A percentile compares a stretch with the other conserved stretches of the same genome.
Evolutionary conservation across 1,139 yeast species (phyloP).

Genomic region (Geotrichum reessii): DNA sequence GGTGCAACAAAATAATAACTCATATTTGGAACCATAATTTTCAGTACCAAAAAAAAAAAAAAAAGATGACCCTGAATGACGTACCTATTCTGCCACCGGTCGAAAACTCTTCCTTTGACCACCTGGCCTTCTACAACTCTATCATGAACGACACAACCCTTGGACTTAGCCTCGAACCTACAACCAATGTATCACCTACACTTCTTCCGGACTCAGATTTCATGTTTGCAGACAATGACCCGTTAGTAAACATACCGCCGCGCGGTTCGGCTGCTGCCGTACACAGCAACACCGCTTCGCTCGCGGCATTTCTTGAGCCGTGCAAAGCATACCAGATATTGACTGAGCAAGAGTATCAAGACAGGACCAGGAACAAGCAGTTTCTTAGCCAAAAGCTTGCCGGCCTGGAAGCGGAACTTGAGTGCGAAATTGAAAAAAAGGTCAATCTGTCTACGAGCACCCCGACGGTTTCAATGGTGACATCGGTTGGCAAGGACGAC

Average conservation of each 20-base stretch:
- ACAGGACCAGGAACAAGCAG: background rate
- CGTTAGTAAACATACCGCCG: background rate
- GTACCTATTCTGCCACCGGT: slow-evolving; percentile 9
- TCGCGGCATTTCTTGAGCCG: background rate
- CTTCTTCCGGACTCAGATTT: background rate
- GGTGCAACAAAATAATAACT: no score
- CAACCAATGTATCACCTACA: background rate
- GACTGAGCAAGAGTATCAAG: background rate
- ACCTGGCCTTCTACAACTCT: slow-evolving; percentile 6
- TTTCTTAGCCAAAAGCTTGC: background rate
- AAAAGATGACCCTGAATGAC: background rate
- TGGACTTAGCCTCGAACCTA: background rate
- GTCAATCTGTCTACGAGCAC: background rate
- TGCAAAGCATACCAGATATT: background rate
- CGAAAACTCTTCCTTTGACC: slow-evolving; percentile 9
- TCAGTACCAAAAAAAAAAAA: background rate
- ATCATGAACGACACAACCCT: background rate
- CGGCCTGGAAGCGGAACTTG: background rate
- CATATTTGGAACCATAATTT: background rate
- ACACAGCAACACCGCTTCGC: background rate
- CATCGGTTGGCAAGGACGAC: background rate
- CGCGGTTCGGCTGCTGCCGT: background rate
- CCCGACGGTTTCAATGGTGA: background rate
- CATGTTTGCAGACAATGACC: background rate
- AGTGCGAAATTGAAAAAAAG: background rate